Conservation (phyloP, 2,329 filamentous ascomycete genomes). For the Trichophyton benhamiae region DNA sequence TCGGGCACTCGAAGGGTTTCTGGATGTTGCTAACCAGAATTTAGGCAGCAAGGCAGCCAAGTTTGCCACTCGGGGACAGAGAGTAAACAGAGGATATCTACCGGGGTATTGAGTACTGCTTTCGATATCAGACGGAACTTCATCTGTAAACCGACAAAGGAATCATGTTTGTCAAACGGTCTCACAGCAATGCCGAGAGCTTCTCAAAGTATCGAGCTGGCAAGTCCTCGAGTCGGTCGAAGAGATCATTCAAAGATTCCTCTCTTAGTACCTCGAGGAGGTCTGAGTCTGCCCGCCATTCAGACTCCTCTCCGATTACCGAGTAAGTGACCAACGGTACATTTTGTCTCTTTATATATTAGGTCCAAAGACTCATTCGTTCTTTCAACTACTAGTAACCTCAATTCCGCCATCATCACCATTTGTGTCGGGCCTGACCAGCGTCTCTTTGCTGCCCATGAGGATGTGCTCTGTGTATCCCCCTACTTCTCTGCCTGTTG, state of each 20-base stretch:
- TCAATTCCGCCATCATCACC: slow-evolving; percentile 61
- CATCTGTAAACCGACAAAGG: background rate
- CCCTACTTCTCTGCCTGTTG: slow-evolving; percentile 63
- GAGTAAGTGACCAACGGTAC: slow-evolving; percentile 13
- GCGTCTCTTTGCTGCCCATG: slow-evolving; percentile 81
- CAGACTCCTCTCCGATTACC: background rate
- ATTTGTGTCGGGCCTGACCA: slow-evolving; percentile 69
- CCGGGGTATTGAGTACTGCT: too few species aligned
- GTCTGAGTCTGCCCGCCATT: slow-evolving; percentile 16
- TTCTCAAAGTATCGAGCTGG: slow-evolving; percentile 21
- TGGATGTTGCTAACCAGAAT: background rate
- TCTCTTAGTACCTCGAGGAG: slow-evolving; percentile 17
- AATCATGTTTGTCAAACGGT: slow-evolving; percentile 14
- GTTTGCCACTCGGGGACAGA: background rate
- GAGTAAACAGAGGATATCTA: background rate
- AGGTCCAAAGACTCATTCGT: background rate
- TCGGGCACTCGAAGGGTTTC: background rate
- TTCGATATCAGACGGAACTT: background rate
- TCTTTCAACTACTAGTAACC: slow-evolving; percentile 30
- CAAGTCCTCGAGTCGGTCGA: slow-evolving; percentile 18
- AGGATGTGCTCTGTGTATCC: slow-evolving; percentile 66
- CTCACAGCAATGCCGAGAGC: slow-evolving; percentile 18
- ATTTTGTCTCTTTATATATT: background rate
- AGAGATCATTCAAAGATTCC: slow-evolving; percentile 19
- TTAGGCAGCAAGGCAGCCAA: background rate